phyloP scores from a whole-genome alignment of 192 early-diverging fungal genomes.

The Backusella liffmaniae region DNA sequence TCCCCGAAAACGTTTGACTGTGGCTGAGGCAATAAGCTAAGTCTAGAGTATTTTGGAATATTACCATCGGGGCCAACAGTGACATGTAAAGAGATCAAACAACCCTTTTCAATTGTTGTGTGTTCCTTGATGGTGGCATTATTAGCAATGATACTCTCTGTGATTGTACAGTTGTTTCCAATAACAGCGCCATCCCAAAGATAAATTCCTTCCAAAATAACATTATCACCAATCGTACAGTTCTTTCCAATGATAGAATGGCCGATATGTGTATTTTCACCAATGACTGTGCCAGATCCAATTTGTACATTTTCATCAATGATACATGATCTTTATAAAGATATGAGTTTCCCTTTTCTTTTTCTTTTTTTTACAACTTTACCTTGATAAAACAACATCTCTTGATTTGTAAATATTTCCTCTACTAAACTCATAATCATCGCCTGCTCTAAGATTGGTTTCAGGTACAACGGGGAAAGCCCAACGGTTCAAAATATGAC shows the following conservation, averaged over 20 bases:
- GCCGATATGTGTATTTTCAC: slow-evolving; percentile 64
- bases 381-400: slow-evolving; percentile 71
- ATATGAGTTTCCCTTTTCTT: no score
- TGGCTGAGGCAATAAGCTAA: slow-evolving; percentile 50
- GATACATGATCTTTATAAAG: slow-evolving; percentile 49
- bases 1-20: slow-evolving; percentile 38
- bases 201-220: slow-evolving; percentile 78
- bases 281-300: slow-evolving; percentile 74
- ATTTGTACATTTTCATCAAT: slow-evolving; percentile 82
- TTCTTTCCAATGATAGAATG: slow-evolving; percentile 84
- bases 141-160: slow-evolving; percentile 74
- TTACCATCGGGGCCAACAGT: slow-evolving; percentile 70
- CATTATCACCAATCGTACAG: slow-evolving; percentile 78
- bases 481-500: slow-evolving; percentile 89
- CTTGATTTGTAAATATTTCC: slow-evolving; percentile 86
- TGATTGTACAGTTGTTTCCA: slow-evolving; percentile 64
- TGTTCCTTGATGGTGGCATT: slow-evolving; percentile 64
- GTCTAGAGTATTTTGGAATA: slow-evolving; percentile 62
- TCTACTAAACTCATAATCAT: slow-evolving; percentile 70
- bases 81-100: slow-evolving; percentile 64
- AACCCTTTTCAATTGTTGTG: slow-evolving; percentile 70
- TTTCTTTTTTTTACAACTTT: background rate
- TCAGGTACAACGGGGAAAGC: slow-evolving; percentile 95
- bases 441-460: slow-evolving; percentile 68
- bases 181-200: slow-evolving; percentile 81